These are phyloP conservation scores for Hanseniaspora valbyensis DNA, from an alignment of 805 yeast species.

Conservation along the genomic window DNA sequence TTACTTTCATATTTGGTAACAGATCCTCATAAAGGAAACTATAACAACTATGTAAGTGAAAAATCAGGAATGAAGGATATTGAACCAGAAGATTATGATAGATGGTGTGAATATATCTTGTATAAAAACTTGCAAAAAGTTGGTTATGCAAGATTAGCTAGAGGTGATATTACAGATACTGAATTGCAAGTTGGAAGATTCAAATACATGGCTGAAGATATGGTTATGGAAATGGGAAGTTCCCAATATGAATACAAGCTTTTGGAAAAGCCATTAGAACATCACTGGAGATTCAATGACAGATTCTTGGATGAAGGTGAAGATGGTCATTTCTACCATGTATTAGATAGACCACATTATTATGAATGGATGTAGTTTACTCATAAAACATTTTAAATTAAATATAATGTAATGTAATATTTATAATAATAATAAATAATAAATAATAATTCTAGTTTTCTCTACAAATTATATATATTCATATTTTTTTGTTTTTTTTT, in stretches of 20 bases:
- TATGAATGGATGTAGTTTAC: constrained; percentile 33
- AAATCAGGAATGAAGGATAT: constrained; percentile 83
- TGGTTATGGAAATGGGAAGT: constrained; percentile 24
- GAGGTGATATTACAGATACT: constrained; percentile 92
- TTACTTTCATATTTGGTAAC: constrained; percentile 86
- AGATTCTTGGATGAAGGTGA: constrained; percentile 82
- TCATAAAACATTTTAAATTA: too few species aligned
- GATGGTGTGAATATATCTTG: constrained; percentile 96
- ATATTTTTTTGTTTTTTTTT: not conserved
- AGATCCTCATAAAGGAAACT: constrained; percentile 76
- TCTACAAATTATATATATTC: too few species aligned
- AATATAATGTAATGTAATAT: not conserved
- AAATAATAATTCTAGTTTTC: too few species aligned
- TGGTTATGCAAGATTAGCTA: constrained; percentile 86
- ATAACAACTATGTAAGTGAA: constrained; percentile 80
- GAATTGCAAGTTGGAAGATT: constrained; percentile 94
- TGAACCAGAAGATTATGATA: constrained; percentile 85
- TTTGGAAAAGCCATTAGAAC: constrained; percentile 35
- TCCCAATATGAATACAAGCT: constrained; percentile 31
- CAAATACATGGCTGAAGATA: constrained; percentile 38
- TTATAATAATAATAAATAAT: not conserved
- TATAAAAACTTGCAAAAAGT: constrained; percentile 77
- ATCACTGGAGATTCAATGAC: constrained; percentile 54
- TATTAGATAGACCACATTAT: constrained; percentile 87
- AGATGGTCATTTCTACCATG: constrained; percentile 87